Base-by-base conservation (phyloP, 2,329 filamentous ascomycete genomes). In the Chalara sp. region DNA sequence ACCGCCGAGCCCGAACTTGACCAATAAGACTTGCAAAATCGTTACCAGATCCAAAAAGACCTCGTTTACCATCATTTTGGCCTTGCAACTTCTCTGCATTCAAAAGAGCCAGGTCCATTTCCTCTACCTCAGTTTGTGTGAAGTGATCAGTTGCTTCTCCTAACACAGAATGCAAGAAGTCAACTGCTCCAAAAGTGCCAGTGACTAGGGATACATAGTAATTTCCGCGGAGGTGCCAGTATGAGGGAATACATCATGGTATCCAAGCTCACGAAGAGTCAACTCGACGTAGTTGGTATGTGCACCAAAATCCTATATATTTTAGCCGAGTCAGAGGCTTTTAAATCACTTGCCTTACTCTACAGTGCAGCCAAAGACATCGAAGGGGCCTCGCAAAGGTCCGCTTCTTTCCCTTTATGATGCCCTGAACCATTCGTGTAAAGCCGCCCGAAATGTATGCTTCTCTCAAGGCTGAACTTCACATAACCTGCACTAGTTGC, bases 401-500 rank as follows among this genome's bases (percentile, higher is more conserved):
- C 86, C 43, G 82, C 81, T 53, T 91, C 87, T 55, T 79, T 85
- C 40, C 86, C 86, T 41, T 75, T 76, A 44, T 64, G 62, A 11
- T 79, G 73, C 31, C 70, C 68, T 11, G 79, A 73, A 32, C 86
- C 85, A 59, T 76, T 81, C 30, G 83, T 87, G 64, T 91, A 92
- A 31, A 87, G 69, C 35, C 88, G 78, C 11, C 87, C 88, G 60
- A 80, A 90, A 68, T 92, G 87, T 55, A 92, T 87, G 65, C 84
- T 81, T 53, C 87, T 80, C 11, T 76, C 76, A 55, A 93, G 75
- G 60, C 86, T 90, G 69, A 81, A 88, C 59, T 84, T 83, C 53
- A 96, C 76, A 63, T 92, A 96, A 39, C 87, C 91, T 6, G 87
- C 75, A 56, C 90, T 96, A 21, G 93, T 99, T 1, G 91, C 89